A percentile compares a stretch with the other conserved stretches of the same genome.
These are phyloP conservation scores for Gloeostereum incarnatum DNA, from an alignment of 768 basidiomycete species.

Conservation along the genomic window DNA sequence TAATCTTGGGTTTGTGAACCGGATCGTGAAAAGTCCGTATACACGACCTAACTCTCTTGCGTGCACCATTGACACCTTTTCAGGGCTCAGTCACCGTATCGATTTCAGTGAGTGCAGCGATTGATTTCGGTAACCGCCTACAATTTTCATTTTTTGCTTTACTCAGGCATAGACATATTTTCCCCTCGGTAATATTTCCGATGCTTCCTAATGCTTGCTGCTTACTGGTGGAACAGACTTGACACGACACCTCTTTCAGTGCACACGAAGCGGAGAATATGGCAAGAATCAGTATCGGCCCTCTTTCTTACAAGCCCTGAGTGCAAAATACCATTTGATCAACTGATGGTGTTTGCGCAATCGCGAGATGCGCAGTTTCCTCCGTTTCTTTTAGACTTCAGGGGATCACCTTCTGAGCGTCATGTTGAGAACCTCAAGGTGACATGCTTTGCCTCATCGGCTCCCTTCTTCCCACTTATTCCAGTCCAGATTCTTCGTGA, in stretches of 20 bases:
- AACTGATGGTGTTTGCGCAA: conserved; percentile 52
- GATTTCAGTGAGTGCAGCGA: conserved; percentile 73
- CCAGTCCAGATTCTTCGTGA: conserved; percentile 58
- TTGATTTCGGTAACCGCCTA: background rate
- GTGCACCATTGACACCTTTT: background rate
- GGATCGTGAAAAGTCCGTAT: conserved; percentile 50
- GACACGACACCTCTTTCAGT: conserved; percentile 46
- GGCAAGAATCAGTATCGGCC: conserved; percentile 70
- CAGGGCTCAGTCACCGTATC: conserved; percentile 52
- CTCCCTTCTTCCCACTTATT: background rate
- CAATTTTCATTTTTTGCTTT: conserved; percentile 1
- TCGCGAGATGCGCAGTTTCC: conserved; percentile 49
- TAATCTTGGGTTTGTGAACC: conserved; percentile 38
- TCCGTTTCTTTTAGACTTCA: conserved; percentile 61
- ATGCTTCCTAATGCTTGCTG: background rate
- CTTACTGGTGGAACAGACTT: conserved; percentile 26
- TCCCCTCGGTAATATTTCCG: conserved; percentile 48
- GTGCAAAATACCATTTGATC: conserved; percentile 47
- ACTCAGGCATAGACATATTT: conserved; percentile 67
- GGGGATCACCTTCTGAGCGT: conserved; percentile 56
- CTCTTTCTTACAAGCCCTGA: conserved; percentile 53
- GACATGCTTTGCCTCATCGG: background rate
- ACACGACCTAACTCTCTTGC: background rate
- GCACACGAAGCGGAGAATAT: conserved; percentile 63
- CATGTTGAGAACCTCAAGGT: conserved; percentile 78